These are phyloP conservation scores for Kuraishia borneana DNA, from an alignment of 805 yeast species.

Conservation along the genomic window DNA sequence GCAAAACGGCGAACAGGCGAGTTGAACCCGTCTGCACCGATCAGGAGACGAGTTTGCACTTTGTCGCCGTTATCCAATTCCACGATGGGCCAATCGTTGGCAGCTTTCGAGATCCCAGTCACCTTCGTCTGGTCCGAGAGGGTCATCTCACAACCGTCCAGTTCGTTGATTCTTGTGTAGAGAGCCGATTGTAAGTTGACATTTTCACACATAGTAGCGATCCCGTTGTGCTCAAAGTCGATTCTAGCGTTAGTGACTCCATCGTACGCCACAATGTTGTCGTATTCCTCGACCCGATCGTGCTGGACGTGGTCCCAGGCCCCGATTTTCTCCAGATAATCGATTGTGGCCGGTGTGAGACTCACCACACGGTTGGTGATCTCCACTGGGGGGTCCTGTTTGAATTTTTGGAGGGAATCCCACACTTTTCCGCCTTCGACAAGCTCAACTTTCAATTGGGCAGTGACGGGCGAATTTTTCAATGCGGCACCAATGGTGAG, in stretches of 20 bases:
- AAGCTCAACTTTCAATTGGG: slow-evolving; percentile 48
- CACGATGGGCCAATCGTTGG: slow-evolving; percentile 68
- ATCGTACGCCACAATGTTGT: slow-evolving; percentile 78
- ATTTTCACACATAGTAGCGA: slow-evolving; percentile 85
- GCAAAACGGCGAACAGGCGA: slow-evolving; percentile 85
- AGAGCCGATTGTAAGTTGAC: slow-evolving; percentile 73
- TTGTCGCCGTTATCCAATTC: slow-evolving; percentile 52
- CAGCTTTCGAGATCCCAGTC: slow-evolving; percentile 28
- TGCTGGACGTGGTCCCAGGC: slow-evolving; percentile 61
- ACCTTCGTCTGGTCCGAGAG: slow-evolving; percentile 63
- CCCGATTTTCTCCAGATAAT: slow-evolving; percentile 57
- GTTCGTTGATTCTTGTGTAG: slow-evolving; percentile 37
- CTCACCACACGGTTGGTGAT: slow-evolving; percentile 79
- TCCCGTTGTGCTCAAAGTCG: slow-evolving; percentile 54
- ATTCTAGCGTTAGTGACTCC: slow-evolving; percentile 63
- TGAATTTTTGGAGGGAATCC: slow-evolving; percentile 36
- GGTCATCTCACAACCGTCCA: slow-evolving; percentile 22
- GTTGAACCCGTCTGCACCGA: slow-evolving; percentile 95
- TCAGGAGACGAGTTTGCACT: slow-evolving; percentile 59
- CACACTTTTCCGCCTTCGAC: slow-evolving; percentile 61
- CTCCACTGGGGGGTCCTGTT: slow-evolving; percentile 27
- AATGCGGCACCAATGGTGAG: slow-evolving; percentile 75
- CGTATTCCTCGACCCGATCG: slow-evolving; percentile 71
- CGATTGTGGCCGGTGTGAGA: slow-evolving; percentile 71
- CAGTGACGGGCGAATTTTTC: slow-evolving; percentile 53